These are phyloP conservation scores for Boletellus ananiceps DNA, from an alignment of 768 basidiomycete species.

Conservation along the genomic window DNA sequence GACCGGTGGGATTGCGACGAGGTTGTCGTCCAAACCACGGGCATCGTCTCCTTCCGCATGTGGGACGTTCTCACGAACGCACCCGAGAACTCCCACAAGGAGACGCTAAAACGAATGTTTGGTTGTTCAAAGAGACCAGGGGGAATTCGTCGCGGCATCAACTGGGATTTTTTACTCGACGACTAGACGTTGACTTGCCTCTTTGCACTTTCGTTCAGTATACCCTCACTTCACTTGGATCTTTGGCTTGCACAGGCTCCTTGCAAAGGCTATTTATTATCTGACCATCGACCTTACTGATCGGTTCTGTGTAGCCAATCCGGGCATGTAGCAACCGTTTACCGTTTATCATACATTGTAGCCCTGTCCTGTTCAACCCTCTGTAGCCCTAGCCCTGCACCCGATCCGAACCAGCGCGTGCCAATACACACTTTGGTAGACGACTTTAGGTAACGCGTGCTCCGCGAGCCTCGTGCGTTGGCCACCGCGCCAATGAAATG, in stretches of 20 bases:
- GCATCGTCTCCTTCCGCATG: constrained; percentile 67
- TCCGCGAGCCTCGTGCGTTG: background rate
- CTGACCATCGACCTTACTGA: constrained; percentile 2
- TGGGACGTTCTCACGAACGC: constrained; percentile 68
- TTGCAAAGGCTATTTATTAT: constrained; percentile 19
- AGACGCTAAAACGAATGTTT: constrained; percentile 61
- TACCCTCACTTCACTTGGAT: constrained; percentile 5
- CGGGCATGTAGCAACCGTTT: constrained; percentile 24
- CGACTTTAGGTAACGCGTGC: background rate
- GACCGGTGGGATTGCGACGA: constrained; percentile 48
- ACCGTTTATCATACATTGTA: constrained; percentile 21
- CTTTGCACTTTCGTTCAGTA: constrained; percentile 12
- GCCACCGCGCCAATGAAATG: background rate
- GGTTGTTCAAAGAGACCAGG: constrained; percentile 51
- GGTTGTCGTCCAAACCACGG: constrained; percentile 57
- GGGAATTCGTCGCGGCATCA: constrained; percentile 41
- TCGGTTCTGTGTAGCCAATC: constrained; percentile 22
- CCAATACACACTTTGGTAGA: too few species aligned
- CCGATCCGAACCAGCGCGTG: background rate
- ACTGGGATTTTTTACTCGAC: constrained; percentile 80
- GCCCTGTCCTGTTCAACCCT: constrained; percentile 3
- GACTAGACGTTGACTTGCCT: constrained; percentile 37
- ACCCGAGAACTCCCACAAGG: constrained; percentile 59
- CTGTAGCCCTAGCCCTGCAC: constrained; percentile 24
- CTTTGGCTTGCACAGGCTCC: constrained; percentile 7